These are phyloP conservation scores for Teunomyces stri DNA, from an alignment of 805 yeast genomes.

Conservation along the genomic window DNA sequence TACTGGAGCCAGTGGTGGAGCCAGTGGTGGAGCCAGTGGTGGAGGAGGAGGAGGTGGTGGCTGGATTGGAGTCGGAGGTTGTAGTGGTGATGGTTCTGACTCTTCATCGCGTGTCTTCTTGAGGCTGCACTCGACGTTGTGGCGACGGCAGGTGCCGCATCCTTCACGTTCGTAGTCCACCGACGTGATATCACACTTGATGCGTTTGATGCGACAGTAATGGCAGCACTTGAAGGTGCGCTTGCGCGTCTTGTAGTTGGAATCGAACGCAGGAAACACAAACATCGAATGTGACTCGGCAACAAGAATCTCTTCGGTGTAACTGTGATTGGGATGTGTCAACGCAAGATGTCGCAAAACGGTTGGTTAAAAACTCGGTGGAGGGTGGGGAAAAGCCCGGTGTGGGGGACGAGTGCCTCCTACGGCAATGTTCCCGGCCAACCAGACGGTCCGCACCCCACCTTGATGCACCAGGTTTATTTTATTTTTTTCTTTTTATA, in stretches of 20 bases:
- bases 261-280: conserved; percentile 37
- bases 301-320: not conserved
- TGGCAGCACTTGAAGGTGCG: conserved; percentile 34
- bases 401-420: not conserved
- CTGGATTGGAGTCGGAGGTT: not conserved
- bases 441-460: not conserved
- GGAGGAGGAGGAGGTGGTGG: not conserved
- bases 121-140: conserved; percentile 17
- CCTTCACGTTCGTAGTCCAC: conserved; percentile 25
- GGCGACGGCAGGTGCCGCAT: conserved; percentile 26
- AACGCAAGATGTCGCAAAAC: not conserved
- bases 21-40: too few relatives aligned
- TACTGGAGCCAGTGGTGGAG: too few relatives aligned
- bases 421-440: not conserved
- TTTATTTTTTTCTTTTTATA: not conserved
- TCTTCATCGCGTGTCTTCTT: not conserved
- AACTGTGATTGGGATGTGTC: not conserved
- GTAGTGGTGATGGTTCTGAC: not conserved
- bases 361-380: not conserved
- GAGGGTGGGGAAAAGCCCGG: not conserved
- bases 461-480: not conserved
- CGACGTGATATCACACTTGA: conserved; percentile 26
- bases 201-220: conserved; percentile 26
- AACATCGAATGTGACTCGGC: conserved; percentile 16
- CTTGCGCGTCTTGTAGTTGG: conserved; percentile 32